phyloP scores from a whole-genome alignment of 352 stramenopile species.

The Pythium pyrilobum region DNA sequence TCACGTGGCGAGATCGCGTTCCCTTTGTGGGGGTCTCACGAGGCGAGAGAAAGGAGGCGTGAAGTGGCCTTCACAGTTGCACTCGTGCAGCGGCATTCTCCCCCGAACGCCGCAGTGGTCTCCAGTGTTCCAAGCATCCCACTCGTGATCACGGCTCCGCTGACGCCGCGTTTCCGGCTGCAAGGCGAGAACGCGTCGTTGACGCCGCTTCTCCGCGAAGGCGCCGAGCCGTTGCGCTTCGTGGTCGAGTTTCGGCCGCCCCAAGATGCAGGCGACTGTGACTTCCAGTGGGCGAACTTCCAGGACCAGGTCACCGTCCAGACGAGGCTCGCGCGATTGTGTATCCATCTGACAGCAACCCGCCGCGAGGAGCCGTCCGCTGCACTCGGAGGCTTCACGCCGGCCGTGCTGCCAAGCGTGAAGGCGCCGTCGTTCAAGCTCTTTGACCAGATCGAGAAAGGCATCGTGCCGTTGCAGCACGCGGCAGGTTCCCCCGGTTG shows the following conservation, averaged over 20 bases:
- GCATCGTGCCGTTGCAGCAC: neutral
- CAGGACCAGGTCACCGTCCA: conserved; percentile 64
- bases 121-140: too few species aligned
- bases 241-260: conserved; percentile 38
- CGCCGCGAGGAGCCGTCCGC: neutral
- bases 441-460: conserved; percentile 47
- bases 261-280: conserved; percentile 24
- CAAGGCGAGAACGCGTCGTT: conserved; percentile 3
- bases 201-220: conserved; percentile 23
- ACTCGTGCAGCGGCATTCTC: neutral
- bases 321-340: conserved; percentile 43
- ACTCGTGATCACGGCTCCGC: conserved; percentile 43
- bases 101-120: too few species aligned
- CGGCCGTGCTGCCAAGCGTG: conserved; percentile 25
- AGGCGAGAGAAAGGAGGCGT: conserved; percentile 7
- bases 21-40: conserved; percentile 13
- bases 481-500: neutral
- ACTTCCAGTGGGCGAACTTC: conserved; percentile 56
- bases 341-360: conserved; percentile 32
- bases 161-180: conserved; percentile 39
- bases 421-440: conserved; percentile 46
- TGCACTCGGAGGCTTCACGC: conserved; percentile 18
- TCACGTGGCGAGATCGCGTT: conserved; percentile 18
- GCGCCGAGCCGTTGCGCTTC: conserved; percentile 13
- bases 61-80: neutral